phyloP scores from a whole-genome alignment of 164 flowering plant genomes.

The Platanus orientalis region DNA sequence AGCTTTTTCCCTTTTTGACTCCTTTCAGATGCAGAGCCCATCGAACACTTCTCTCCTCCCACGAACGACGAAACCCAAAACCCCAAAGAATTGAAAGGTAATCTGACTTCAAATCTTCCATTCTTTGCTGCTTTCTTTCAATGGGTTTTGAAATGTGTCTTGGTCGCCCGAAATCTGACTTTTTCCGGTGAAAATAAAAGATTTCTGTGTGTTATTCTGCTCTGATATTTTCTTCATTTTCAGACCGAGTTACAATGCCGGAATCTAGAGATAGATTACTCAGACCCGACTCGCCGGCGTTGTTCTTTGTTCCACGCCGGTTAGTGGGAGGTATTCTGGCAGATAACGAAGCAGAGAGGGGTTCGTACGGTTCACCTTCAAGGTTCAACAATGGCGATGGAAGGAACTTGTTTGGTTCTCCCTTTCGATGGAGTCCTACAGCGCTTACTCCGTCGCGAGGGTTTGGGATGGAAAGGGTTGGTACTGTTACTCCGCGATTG shows the following conservation, averaged over 20 bases:
- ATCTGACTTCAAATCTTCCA: not conserved
- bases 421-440: not conserved
- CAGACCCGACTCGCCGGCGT: slow-evolving; percentile 30
- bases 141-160: not conserved
- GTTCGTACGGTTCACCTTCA: not conserved
- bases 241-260: slow-evolving; percentile 16
- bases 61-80: not conserved
- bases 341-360: slow-evolving; percentile 12
- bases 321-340: not conserved
- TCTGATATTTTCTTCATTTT: not conserved
- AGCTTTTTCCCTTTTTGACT: no score
- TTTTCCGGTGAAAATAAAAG: no score
- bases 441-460: not conserved
- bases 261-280: slow-evolving; percentile 46
- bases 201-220: no score
- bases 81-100: not conserved
- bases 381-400: slow-evolving; percentile 3
- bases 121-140: not conserved
- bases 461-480: slow-evolving; percentile 19
- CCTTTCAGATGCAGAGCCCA: no score
- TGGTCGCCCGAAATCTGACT: not conserved
- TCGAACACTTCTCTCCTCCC: no score
- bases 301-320: slow-evolving; percentile 20
- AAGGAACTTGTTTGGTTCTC: slow-evolving; percentile 13
- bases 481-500: slow-evolving; percentile 17